Evolutionary conservation across 148 eudicot genomes (phyloP).

Genomic region (Rhododendron ferrugineum): DNA sequence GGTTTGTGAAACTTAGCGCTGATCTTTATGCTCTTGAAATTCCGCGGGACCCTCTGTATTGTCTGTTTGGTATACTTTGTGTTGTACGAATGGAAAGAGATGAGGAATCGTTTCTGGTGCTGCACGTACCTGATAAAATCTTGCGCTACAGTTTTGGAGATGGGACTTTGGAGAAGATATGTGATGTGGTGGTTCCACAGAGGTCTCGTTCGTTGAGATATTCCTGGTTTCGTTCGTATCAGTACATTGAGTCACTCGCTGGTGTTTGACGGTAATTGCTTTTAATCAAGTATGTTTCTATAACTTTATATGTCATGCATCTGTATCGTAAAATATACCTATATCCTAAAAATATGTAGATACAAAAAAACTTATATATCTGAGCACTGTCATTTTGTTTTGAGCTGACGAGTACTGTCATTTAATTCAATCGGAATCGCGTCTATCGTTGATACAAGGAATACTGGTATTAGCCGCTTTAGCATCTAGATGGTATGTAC

Average conservation of each 20-base stretch:
- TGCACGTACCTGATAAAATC: slow-evolving; percentile 9
- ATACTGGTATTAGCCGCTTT: too few relatives aligned
- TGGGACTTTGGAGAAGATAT: slow-evolving; percentile 6
- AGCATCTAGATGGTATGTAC: background rate
- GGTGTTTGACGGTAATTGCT: background rate
- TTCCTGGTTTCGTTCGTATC: background rate
- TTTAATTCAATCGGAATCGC: too few relatives aligned
- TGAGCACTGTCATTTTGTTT: too few relatives aligned
- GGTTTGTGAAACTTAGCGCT: background rate
- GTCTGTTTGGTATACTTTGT: background rate
- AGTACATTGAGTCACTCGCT: background rate
- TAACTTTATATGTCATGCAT: too few relatives aligned
- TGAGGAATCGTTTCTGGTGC: slow-evolving; percentile 20
- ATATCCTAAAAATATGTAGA: too few relatives aligned
- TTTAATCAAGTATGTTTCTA: too few relatives aligned
- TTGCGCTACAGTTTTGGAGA: slow-evolving; percentile 11
- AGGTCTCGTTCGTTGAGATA: background rate
- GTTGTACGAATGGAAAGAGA: slow-evolving; percentile 7
- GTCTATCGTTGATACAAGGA: too few relatives aligned
- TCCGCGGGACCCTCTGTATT: background rate
- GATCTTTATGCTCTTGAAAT: background rate
- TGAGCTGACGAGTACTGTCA: too few relatives aligned
- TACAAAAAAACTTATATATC: too few relatives aligned
- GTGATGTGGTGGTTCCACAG: background rate
- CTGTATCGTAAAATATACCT: too few relatives aligned